Conservation (phyloP, 371 early-diverging fungal species). For the Rhizopus sp. region DNA sequence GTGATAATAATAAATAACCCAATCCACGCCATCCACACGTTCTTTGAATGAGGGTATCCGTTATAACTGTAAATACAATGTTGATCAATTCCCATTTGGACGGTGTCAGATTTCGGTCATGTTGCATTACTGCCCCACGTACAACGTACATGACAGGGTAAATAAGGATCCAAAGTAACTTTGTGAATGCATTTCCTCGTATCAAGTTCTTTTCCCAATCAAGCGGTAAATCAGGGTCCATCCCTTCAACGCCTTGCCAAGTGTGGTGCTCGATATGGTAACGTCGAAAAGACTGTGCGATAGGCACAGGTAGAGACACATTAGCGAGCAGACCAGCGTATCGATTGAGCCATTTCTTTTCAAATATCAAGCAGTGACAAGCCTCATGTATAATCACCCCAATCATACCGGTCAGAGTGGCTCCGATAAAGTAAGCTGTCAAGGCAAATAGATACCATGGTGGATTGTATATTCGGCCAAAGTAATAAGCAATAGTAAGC, state of each 20-base stretch:
- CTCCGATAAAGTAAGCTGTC: constrained; percentile 82
- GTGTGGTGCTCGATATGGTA: constrained; percentile 97
- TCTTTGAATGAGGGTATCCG: constrained; percentile 59
- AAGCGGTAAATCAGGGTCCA: constrained; percentile 94
- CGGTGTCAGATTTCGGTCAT: constrained; percentile 62
- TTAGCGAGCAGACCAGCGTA: constrained; percentile 84
- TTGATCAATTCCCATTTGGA: constrained; percentile 86
- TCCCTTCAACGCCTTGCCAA: constrained; percentile 94
- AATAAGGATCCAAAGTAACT: constrained; percentile 82
- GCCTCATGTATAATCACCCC: constrained; percentile 92
- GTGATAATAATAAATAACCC: constrained; percentile 74
- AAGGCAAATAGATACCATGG: constrained; percentile 63
- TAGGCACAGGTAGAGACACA: constrained; percentile 81
- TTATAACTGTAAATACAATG: constrained; percentile 62
- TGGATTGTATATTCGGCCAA: constrained; percentile 64
- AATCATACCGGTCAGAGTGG: constrained; percentile 74
- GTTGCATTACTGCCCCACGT: constrained; percentile 78
- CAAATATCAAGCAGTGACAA: constrained; percentile 81
- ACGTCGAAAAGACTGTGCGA: constrained; percentile 84
- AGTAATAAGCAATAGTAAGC: constrained; percentile 75
- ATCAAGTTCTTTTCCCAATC: constrained; percentile 86
- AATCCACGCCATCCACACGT: constrained; percentile 73
- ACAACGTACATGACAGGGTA: constrained; percentile 92
- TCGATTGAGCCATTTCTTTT: constrained; percentile 74
- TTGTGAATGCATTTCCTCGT: constrained; percentile 70